Evolutionary conservation across 177 flowering plant genomes (phyloP).

Genomic region (Vitis hybrid): DNA sequence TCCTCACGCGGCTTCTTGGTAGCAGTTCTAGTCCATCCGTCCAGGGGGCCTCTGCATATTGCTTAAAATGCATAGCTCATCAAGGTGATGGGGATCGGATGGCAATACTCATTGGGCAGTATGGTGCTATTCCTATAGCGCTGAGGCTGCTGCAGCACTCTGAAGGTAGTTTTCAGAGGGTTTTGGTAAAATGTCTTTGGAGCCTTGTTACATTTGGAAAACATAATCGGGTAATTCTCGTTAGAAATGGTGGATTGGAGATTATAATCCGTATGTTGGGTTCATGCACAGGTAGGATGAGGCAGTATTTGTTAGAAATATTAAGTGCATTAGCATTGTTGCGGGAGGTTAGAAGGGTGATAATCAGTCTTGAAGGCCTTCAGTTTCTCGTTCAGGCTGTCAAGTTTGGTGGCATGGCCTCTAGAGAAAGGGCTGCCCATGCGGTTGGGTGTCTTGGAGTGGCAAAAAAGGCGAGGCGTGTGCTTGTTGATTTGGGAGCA

Average conservation of each 20-base stretch:
- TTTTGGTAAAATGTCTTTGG: conserved; percentile 37
- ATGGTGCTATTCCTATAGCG: conserved; percentile 28
- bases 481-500: conserved; percentile 45
- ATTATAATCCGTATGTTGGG: conserved; percentile 30
- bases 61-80: conserved; percentile 37
- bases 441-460: conserved; percentile 52
- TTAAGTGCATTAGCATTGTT: conserved; percentile 44
- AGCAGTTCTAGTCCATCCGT: conserved; percentile 14
- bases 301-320: conserved; percentile 45
- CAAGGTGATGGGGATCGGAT: conserved; percentile 25
- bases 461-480: conserved; percentile 30
- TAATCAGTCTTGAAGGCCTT: conserved; percentile 31
- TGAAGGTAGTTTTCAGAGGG: conserved; percentile 20
- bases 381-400: conserved; percentile 46
- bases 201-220: conserved; percentile 26
- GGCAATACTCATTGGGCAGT: conserved; percentile 32
- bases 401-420: conserved; percentile 42
- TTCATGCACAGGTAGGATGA: conserved; percentile 17
- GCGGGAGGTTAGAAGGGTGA: conserved; percentile 38
- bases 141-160: conserved; percentile 37
- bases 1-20: conserved; percentile 36
- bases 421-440: conserved; percentile 57
- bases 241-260: conserved; percentile 42
- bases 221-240: conserved; percentile 26
- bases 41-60: conserved; percentile 40